phyloP scores from a whole-genome alignment of 352 stramenopile genomes.

The Phytophthora niederhauseri region DNA sequence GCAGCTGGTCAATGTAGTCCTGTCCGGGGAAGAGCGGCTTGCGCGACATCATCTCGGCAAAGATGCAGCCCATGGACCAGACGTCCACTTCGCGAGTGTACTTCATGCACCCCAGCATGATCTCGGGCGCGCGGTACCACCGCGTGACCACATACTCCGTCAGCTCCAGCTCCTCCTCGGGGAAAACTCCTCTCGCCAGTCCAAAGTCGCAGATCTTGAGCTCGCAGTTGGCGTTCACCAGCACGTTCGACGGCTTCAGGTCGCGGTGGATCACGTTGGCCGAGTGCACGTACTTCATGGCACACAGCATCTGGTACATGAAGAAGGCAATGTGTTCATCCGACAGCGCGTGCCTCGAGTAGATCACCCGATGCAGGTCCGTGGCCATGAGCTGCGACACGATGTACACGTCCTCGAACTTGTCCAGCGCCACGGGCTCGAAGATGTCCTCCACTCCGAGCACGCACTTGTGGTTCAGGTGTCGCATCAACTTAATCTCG shows the following conservation, averaged over 20 bases:
- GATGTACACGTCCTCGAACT: slow-evolving; percentile 93
- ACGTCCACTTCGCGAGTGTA: slow-evolving; percentile 92
- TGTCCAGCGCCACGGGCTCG: slow-evolving; percentile 59
- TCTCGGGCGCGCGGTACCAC: slow-evolving; percentile 90
- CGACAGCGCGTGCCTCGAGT: slow-evolving; percentile 84
- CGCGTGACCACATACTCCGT: slow-evolving; percentile 94
- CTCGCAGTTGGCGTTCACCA: slow-evolving; percentile 95
- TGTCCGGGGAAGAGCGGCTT: slow-evolving; percentile 98
- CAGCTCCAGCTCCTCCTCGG: slow-evolving; percentile 66
- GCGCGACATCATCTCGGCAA: slow-evolving; percentile 97
- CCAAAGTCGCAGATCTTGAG: slow-evolving; percentile 93
- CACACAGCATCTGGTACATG: slow-evolving; percentile 92
- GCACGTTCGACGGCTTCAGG: slow-evolving; percentile 98
- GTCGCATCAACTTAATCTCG: slow-evolving; percentile 95
- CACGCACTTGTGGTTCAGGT: slow-evolving; percentile 92
- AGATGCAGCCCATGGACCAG: slow-evolving; percentile 99
- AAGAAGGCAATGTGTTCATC: slow-evolving; percentile 92
- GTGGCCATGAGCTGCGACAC: slow-evolving; percentile 92
- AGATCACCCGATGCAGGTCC: slow-evolving; percentile 91
- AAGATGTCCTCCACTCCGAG: slow-evolving; percentile 83
- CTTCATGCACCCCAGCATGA: slow-evolving; percentile 88
- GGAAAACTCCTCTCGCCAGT: slow-evolving; percentile 81
- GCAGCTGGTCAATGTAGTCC: slow-evolving; percentile 95
- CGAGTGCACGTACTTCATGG: slow-evolving; percentile 94
- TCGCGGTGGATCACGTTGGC: slow-evolving; percentile 96